Evolutionary conservation across 768 basidiomycete species (phyloP), one percentile per base, ranked within the genome.

Genomic region (Dendrothele bispora): DNA sequence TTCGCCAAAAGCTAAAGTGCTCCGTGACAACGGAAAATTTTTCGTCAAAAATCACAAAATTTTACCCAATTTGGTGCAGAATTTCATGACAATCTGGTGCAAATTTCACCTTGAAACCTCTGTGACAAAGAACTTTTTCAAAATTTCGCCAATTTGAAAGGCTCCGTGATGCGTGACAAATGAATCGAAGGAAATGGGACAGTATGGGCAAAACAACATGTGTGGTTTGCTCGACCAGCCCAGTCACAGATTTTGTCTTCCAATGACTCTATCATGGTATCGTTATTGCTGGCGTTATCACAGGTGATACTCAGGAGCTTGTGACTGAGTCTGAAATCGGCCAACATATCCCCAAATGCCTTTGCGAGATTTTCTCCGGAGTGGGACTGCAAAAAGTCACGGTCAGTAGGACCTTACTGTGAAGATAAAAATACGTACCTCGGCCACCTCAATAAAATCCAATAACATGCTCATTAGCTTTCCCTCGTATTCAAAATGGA

Each of bases 371-470:
- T 64, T 1, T 56, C 12, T 4, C 72, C 66, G 0, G 59, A 52
- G 46, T 77, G 72, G 0, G 68, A 69, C 45, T 55, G 41, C 1
- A n/a, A n/a, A n/a, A n/a, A n/a, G n/a, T n/a, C n/a, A n/a, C n/a
- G n/a, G n/a, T n/a, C n/a, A n/a, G n/a, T n/a, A n/a, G n/a, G n/a
- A n/a, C n/a, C n/a, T n/a, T n/a, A n/a, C n/a, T n/a, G n/a, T n/a
- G n/a, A n/a, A n/a, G n/a, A n/a, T n/a, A n/a, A n/a, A n/a, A n/a
- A n/a, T n/a, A n/a, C n/a, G n/a, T n/a, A n/a, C n/a, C n/a, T n/a
- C n/a, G n/a, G 64, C 38, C 1, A 75, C 64, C 51, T 75, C 69
- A 14, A 71, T 54, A 3, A 76, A 39, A 43, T 76, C 72, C 1
- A 76, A 55, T 0, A 67, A 35, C 4, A 72, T 55, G 0, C 44